Evolutionary conservation across 2,329 filamentous ascomycete species (phyloP), one percentile per base, ranked within the genome.

Genomic region (Alternaria arborescens): DNA sequence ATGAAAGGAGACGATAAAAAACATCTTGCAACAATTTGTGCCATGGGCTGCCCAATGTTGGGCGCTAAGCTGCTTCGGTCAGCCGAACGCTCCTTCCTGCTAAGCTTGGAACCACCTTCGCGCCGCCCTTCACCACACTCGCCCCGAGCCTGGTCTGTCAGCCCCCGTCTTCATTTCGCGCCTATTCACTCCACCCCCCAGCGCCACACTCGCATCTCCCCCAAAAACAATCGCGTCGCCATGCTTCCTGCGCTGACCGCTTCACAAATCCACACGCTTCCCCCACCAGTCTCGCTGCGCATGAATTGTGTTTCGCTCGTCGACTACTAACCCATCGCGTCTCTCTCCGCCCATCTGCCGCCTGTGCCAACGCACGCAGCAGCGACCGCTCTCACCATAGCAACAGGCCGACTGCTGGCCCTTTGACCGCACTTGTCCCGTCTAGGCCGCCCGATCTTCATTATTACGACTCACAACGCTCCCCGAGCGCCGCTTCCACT

Each of bases 351-450:
- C 53, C 55, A 50, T 55, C 65, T 65, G 59, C 58, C 61, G 62
- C 60, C 61, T 59, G 56, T 69, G 75, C 75, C 75, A 78, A 68
- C 75, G 71, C 74, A 78, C 75, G 69, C 65, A 71, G 69, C 71
- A 64, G 69, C 73, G 72, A 75, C 74, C 74, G 74, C 74, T 67
- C 69, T 77, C 72, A 73, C 75, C 72, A 72, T 73, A 74, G 74
- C 75, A 78, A 77, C 75, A 74, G 68, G 65, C 74, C 74, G 67
- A 62, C 73, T 68, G 63, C 72, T 77, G 75, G 63, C 71, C 73
- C 58, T 48, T 54, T 52, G 52, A 53, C 69, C 61, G 62, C 58
- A 50, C 74, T 67, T 73, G 68, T 58, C 75, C 73, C 59, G 42
- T 73, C 72, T 66, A 59, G 71, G 74, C 61, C 34, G 59, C 66